Evolutionary conservation across 768 basidiomycete species (phyloP).

Genomic region (Mycena rosella): DNA sequence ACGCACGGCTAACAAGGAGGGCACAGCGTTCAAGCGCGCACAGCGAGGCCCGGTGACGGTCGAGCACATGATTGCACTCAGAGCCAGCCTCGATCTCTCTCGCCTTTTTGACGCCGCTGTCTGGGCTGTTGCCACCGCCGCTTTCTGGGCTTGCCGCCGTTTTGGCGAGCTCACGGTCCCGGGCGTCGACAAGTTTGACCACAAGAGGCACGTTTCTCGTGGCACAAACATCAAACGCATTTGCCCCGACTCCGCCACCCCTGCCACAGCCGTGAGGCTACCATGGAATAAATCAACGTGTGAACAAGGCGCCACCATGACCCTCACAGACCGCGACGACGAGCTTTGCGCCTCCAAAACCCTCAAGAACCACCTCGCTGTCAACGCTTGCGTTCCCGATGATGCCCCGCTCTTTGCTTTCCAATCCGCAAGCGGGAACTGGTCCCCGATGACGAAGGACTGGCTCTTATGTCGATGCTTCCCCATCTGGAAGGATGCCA

Average conservation of each 20-base stretch:
- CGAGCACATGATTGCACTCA: conserved; percentile 46
- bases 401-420: conserved; percentile 34
- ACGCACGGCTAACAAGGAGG: conserved; percentile 37
- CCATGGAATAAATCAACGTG: conserved; percentile 51
- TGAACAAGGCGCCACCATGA: conserved; percentile 21
- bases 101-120: conserved; percentile 48
- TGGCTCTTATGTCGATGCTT: conserved; percentile 34
- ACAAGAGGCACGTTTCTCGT: conserved; percentile 24
- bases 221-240: conserved; percentile 11
- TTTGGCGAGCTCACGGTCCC: conserved; percentile 47
- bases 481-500: conserved; percentile 34
- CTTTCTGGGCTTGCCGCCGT: conserved; percentile 52
- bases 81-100: conserved; percentile 37
- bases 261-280: conserved; percentile 40
- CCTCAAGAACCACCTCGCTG: conserved; percentile 36
- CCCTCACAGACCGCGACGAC: conserved; percentile 34
- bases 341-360: conserved; percentile 36
- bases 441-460: conserved; percentile 21
- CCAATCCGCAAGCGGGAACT: neutral
- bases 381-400: conserved; percentile 33
- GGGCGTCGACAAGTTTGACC: conserved; percentile 24
- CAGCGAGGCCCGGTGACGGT: conserved; percentile 50
- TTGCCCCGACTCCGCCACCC: neutral
- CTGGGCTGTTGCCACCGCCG: conserved; percentile 48
- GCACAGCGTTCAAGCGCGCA: conserved; percentile 34